Evolutionary conservation across 148 eudicot genomes (phyloP), one percentile per base, ranked within the genome.

Genomic region (Silene uniflora): DNA sequence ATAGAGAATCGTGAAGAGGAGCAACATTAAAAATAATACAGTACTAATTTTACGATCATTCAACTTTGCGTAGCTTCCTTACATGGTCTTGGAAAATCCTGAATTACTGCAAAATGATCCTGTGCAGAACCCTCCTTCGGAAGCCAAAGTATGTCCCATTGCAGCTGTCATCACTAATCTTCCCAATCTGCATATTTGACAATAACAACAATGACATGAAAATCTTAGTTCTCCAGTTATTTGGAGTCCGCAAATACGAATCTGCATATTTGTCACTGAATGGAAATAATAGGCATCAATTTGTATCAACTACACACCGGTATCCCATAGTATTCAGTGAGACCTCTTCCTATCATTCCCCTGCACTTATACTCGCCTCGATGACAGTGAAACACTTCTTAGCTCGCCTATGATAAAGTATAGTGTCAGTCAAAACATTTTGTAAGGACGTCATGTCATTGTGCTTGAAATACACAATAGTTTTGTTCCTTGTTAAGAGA

Each of bases 121-220:
- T 1, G 96, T 89, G 83, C 98, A 94, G 75, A 94, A 94, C 75
- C 98, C 98, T 62, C 98, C 98, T 86, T 94, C 98, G 19, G 98
- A 79, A 76, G 97, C 97, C 76, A 94, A 87, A 35, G 97, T 89
- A 80, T 92, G 88, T 60, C 98, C 98, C 98, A 92, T 94, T n/a
- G 96, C 91, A 85, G 97, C 96, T 71, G 93, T 89, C 67, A 94
- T 80, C 29, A 94, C 90, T 97, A 39, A 94, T 80, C 86, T 94
- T 94, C 68, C 87, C 97, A 81, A 87, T 73, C 98, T 91, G 83
- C 74, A 78, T 73, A 21, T 27, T 27, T 27, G 29, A 27, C 29
- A 27, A 27, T 27, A 27, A 27, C 29, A 27, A 27, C 1, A 27
- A 27, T 27, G 29, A n/a, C 77, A 69, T 22, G 29, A 47, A 22